These are phyloP conservation scores for Nothophaeocryptopus gaeumannii DNA, from an alignment of 2,329 filamentous ascomycete species.

Conservation along the genomic window DNA sequence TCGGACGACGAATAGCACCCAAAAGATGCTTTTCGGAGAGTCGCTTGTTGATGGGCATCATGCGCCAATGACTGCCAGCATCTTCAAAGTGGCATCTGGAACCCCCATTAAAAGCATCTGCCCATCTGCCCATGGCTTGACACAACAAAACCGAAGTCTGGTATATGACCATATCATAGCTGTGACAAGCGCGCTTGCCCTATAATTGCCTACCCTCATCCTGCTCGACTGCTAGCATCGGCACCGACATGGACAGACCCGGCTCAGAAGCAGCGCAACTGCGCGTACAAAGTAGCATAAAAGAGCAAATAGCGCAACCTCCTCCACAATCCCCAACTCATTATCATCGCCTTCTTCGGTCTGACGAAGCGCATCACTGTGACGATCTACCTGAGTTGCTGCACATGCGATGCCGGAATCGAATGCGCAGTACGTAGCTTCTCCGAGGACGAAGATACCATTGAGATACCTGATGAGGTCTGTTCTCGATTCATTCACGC, in stretches of 20 bases:
- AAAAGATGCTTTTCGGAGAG: background rate
- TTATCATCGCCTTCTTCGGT: conserved; percentile 21
- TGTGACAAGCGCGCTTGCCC: too few species aligned
- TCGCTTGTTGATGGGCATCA: too few species aligned
- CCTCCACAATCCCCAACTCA: conserved; percentile 14
- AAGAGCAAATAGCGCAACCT: conserved; percentile 12
- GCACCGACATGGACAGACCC: background rate
- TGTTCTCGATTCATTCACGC: too few species aligned
- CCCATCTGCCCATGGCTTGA: conserved; percentile 2
- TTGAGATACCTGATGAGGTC: too few species aligned
- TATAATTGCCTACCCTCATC: background rate
- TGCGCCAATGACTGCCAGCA: background rate
- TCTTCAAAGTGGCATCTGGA: background rate
- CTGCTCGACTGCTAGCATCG: background rate
- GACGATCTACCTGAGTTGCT: too few species aligned
- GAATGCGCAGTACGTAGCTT: too few species aligned
- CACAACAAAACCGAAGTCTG: background rate
- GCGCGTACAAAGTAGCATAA: conserved; percentile 7
- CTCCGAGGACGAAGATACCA: too few species aligned
- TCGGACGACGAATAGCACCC: background rate
- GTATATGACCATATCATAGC: background rate
- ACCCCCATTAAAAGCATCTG: background rate
- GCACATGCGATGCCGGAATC: too few species aligned
- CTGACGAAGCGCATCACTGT: too few species aligned
- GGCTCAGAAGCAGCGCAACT: conserved; percentile 2